Evolutionary conservation across 78 protist genomes (phyloP).

Genomic region (Parvularia atlantis): DNA sequence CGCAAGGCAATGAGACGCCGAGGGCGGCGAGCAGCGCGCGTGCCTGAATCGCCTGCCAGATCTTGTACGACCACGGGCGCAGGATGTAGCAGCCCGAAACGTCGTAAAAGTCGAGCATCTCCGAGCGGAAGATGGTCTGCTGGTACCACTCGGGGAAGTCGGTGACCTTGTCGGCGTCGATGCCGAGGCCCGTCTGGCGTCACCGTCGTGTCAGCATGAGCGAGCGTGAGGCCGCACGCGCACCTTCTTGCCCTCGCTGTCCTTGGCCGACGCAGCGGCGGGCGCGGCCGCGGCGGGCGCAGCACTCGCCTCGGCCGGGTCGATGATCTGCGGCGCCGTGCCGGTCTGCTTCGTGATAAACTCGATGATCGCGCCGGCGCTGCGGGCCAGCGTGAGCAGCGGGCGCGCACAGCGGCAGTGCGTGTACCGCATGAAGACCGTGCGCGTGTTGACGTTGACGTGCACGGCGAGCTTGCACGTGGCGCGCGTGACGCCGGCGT

Average conservation of each 20-base stretch:
- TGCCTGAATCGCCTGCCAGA: conserved; percentile 76
- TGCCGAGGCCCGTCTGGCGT: conserved; percentile 2
- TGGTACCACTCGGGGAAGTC: conserved; percentile 75
- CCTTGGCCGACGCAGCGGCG: neutral
- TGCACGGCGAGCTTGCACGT: too few species aligned
- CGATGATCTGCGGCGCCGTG: neutral
- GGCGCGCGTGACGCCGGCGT: too few species aligned
- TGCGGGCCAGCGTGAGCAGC: too few species aligned
- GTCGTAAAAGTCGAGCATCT: conserved; percentile 84
- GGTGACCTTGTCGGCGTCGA: conserved; percentile 31
- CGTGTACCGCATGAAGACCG: too few species aligned
- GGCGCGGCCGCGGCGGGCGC: neutral
- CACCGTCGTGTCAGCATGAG: too few species aligned
- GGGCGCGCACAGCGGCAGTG: too few species aligned
- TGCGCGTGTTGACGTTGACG: too few species aligned
- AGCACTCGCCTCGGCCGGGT: neutral
- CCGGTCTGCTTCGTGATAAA: neutral
- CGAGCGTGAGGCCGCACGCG: neutral
- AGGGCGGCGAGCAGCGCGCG: neutral
- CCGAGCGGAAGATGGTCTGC: conserved; percentile 68
- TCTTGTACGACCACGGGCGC: conserved; percentile 76
- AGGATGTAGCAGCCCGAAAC: conserved; percentile 82
- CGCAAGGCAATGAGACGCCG: neutral
- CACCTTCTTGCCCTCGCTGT: neutral
- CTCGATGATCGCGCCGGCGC: too few species aligned